A percentile compares a stretch with the other conserved stretches of the same genome.
Evolutionary conservation across 2,329 filamentous ascomycete genomes (phyloP).

Genomic region (Leptographium lundbergii): DNA sequence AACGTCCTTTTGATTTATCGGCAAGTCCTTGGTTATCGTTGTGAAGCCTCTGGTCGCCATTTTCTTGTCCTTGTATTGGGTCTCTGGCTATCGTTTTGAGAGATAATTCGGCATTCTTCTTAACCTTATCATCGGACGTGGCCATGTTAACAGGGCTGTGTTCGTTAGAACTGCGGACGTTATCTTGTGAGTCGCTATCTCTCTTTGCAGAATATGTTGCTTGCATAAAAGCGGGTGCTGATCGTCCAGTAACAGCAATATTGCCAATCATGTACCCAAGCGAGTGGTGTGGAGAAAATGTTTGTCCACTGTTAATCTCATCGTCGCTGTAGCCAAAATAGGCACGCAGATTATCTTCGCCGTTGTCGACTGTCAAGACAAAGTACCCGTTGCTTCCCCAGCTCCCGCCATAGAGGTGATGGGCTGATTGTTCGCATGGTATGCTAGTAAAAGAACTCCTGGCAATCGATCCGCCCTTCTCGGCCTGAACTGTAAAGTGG

Average conservation of each 20-base stretch:
- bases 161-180: not conserved
- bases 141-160: not conserved
- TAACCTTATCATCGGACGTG: not conserved
- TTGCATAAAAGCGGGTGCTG: not conserved
- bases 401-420: conserved; percentile 12
- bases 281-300: not conserved
- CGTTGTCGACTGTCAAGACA: conserved; percentile 13
- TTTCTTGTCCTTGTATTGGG: not conserved
- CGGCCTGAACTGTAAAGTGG: conserved; percentile 3
- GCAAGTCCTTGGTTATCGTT: not conserved
- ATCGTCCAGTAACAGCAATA: not conserved
- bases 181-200: not conserved
- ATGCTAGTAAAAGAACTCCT: conserved; percentile 7
- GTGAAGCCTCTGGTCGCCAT: not conserved
- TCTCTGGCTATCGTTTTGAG: not conserved
- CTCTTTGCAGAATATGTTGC: not conserved
- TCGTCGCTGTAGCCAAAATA: conserved; percentile 13
- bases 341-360: conserved; percentile 5
- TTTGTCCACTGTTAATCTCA: conserved; percentile 7
- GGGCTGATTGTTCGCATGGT: conserved; percentile 6
- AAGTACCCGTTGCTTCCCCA: conserved; percentile 13
- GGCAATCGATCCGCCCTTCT: not conserved
- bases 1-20: not conserved
- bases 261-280: conserved; percentile 3
- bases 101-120: too few relatives aligned